Evolutionary conservation across 1,284 basidiomycete species (phyloP).

Genomic region (Porogramme epimiltina): DNA sequence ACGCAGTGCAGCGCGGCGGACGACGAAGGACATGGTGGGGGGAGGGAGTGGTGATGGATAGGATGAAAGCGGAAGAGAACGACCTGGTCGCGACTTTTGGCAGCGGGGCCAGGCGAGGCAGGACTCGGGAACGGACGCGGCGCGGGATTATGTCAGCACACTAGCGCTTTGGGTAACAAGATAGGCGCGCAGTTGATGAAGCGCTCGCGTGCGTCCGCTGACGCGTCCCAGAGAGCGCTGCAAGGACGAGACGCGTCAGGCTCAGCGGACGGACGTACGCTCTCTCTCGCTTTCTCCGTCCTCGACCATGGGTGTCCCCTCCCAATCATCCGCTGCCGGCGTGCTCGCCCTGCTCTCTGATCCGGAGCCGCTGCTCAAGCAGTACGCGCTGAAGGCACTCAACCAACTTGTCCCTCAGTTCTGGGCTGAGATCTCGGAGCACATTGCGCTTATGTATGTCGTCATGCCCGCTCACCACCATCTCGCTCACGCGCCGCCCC

Average conservation of each 20-base stretch:
- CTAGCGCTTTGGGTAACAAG: background rate
- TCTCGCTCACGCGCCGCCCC: constrained; percentile 19
- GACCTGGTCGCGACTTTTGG: constrained; percentile 22
- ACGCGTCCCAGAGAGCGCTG: constrained; percentile 28
- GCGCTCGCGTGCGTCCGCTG: constrained; percentile 22
- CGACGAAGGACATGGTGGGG: constrained; percentile 55
- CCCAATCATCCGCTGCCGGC: constrained; percentile 83
- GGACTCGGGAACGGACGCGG: constrained; percentile 21
- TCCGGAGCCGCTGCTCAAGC: constrained; percentile 84
- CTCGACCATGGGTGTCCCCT: constrained; percentile 56
- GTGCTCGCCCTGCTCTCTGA: constrained; percentile 88
- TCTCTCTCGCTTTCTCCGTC: constrained; percentile 11
- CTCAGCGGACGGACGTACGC: constrained; percentile 9
- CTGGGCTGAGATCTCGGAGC: constrained; percentile 97
- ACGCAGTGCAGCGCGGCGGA: constrained; percentile 49
- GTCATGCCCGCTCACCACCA: constrained; percentile 9
- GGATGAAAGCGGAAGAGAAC: constrained; percentile 25
- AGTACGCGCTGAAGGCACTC: constrained; percentile 86
- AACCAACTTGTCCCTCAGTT: constrained; percentile 87
- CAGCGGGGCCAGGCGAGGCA: constrained; percentile 25
- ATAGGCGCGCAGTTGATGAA: background rate
- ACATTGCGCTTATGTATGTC: constrained; percentile 85
- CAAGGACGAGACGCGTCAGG: constrained; percentile 17
- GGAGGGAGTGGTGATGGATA: constrained; percentile 17
- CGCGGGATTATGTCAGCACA: constrained; percentile 21